Percentiles rank a stretch among this genome's conserved stretches.
These are phyloP conservation scores for Actinidia chinensis DNA, from an alignment of 179 eudicot species.

Conservation along the genomic window DNA sequence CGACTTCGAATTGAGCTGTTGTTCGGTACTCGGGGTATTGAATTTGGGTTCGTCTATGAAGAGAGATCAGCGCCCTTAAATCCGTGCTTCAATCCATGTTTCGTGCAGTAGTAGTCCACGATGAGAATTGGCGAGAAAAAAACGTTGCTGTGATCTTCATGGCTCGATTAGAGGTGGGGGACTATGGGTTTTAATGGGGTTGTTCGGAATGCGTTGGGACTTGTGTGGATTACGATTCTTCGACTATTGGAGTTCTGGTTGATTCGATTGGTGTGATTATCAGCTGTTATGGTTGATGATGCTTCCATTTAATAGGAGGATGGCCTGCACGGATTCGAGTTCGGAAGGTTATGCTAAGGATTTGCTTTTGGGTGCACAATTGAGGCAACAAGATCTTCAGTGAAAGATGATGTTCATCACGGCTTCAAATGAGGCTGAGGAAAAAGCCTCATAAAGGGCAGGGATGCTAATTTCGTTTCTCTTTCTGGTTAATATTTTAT, in stretches of 20 bases:
- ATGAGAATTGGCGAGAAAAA: conserved; percentile 36
- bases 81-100: conserved; percentile 69
- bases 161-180: conserved; percentile 23
- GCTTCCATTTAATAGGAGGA: conserved; percentile 79
- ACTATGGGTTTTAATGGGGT: conserved; percentile 59
- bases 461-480: conserved; percentile 35
- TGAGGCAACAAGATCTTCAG: conserved; percentile 59
- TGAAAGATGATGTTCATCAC: conserved; percentile 73
- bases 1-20: conserved; percentile 58
- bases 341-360: conserved; percentile 43
- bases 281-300: conserved; percentile 42
- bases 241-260: conserved; percentile 23
- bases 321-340: conserved; percentile 27
- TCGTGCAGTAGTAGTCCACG: conserved; percentile 46
- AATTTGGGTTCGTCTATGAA: conserved; percentile 45
- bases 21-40: conserved; percentile 42
- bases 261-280: conserved; percentile 30
- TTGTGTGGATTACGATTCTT: conserved; percentile 53
- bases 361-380: conserved; percentile 70
- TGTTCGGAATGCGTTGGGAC: conserved; percentile 52
- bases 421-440: conserved; percentile 92
- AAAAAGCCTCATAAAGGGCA: conserved; percentile 98
- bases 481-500: neutral
- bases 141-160: conserved; percentile 33
- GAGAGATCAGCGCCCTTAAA: conserved; percentile 67